Conservation (phyloP, 2,329 filamentous ascomycete species). For the Sarocladium oryzae region DNA sequence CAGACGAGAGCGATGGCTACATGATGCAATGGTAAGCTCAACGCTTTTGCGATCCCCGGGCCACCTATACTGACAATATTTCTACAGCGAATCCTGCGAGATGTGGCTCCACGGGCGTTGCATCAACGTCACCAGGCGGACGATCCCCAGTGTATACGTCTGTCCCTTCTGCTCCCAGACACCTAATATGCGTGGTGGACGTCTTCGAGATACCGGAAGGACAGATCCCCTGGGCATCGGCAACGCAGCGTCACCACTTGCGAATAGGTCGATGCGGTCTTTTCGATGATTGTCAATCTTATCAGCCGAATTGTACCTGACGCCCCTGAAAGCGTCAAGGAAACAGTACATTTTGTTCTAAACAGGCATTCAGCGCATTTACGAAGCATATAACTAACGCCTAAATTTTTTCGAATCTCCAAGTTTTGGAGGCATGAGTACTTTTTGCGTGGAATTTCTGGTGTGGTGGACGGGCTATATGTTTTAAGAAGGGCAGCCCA, state of each 20-base stretch:
- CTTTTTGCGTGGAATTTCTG: background rate
- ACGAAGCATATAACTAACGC: background rate
- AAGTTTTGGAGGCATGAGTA: background rate
- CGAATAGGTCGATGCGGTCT: conserved; percentile 36
- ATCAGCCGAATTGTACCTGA: too few relatives aligned
- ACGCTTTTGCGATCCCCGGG: conserved; percentile 1
- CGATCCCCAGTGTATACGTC: conserved; percentile 55
- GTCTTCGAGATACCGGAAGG: conserved; percentile 38
- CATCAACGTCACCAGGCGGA: conserved; percentile 50
- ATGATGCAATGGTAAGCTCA: conserved; percentile 56
- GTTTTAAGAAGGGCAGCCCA: too few relatives aligned
- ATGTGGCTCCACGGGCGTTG: conserved; percentile 60
- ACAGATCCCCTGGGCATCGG: conserved; percentile 18
- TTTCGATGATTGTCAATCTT: conserved; percentile 27
- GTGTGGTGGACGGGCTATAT: too few relatives aligned
- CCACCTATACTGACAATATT: conserved; percentile 9
- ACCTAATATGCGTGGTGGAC: conserved; percentile 44
- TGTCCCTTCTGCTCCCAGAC: conserved; percentile 58
- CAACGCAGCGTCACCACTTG: conserved; percentile 30
- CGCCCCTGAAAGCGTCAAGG: too few relatives aligned
- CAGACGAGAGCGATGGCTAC: conserved; percentile 43
- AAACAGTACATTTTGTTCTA: conserved; percentile 2
- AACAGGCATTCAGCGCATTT: conserved; percentile 2
- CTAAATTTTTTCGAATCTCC: background rate
- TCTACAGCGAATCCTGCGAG: conserved; percentile 55